Conservation (phyloP, 83 land plant species). For the Thuja plicata region DNA sequence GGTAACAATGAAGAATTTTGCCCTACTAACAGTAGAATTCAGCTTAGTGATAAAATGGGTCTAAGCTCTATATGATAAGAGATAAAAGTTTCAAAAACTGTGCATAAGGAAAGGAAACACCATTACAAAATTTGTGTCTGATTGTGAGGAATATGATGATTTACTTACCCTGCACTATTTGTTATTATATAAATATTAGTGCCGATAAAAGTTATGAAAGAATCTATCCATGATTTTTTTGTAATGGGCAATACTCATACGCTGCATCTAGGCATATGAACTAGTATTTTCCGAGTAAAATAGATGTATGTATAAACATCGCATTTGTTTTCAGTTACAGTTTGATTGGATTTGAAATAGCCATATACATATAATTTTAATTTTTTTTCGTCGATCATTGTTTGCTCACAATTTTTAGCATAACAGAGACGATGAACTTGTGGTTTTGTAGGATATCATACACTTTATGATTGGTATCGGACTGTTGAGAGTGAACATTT, state of each 20-base stretch:
- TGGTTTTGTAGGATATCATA: conserved; percentile 83
- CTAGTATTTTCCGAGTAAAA: neutral
- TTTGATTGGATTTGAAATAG: neutral
- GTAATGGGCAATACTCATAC: neutral
- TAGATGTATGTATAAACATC: neutral
- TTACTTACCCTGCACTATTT: neutral
- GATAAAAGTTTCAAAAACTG: neutral
- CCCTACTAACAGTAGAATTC: neutral
- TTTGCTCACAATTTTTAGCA: neutral
- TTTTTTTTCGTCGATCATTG: neutral
- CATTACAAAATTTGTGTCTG: neutral
- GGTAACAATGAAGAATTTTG: neutral
- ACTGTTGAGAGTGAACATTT: conserved; percentile 87
- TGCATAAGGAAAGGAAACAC: neutral
- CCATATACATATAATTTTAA: neutral
- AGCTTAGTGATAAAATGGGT: neutral
- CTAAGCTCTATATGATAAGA: neutral
- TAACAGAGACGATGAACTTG: neutral
- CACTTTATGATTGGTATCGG: conserved; percentile 93
- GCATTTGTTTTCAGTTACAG: neutral
- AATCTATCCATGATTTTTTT: neutral
- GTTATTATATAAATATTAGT: neutral
- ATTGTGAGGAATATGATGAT: neutral
- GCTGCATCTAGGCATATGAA: neutral
- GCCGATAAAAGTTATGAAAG: neutral